Conservation (phyloP, 306 rosid genomes). For the Acacia confusa region DNA sequence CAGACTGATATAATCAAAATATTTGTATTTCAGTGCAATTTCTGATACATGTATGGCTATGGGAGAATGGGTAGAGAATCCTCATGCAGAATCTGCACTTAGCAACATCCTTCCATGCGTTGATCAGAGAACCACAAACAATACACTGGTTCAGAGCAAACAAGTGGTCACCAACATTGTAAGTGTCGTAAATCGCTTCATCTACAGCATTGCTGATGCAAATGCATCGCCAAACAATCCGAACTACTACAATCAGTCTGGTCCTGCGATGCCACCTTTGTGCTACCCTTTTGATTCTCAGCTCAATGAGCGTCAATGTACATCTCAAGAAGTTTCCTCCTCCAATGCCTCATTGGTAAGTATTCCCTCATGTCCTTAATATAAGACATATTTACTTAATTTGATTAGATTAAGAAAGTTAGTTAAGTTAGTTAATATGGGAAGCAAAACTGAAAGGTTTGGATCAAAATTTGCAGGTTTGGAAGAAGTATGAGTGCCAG, state of each 20-base stretch:
- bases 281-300: slow-evolving; percentile 78
- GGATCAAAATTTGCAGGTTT: slow-evolving; percentile 49
- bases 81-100: slow-evolving; percentile 84
- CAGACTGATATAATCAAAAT: not conserved
- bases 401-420: no score
- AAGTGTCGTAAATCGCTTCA: slow-evolving; percentile 60
- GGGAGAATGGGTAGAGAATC: slow-evolving; percentile 93
- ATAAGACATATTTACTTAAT: no score
- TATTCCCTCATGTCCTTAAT: not conserved
- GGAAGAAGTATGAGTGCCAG: slow-evolving; percentile 70
- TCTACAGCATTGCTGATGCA: slow-evolving; percentile 66
- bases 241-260: slow-evolving; percentile 74
- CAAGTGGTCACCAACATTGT: slow-evolving; percentile 65
- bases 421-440: no score
- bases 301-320: slow-evolving; percentile 55
- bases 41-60: slow-evolving; percentile 88
- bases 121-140: slow-evolving; percentile 76
- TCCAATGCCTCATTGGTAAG: slow-evolving; percentile 73
- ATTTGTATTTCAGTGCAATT: slow-evolving; percentile 57
- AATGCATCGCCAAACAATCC: slow-evolving; percentile 40
- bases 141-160: slow-evolving; percentile 80
- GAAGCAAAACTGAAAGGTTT: not conserved
- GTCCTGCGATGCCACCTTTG: slow-evolving; percentile 79
- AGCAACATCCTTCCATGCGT: slow-evolving; percentile 88
- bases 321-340: slow-evolving; percentile 70